phyloP scores from a whole-genome alignment of 1,284 basidiomycete genomes.

The Amylostereum chailletii region DNA sequence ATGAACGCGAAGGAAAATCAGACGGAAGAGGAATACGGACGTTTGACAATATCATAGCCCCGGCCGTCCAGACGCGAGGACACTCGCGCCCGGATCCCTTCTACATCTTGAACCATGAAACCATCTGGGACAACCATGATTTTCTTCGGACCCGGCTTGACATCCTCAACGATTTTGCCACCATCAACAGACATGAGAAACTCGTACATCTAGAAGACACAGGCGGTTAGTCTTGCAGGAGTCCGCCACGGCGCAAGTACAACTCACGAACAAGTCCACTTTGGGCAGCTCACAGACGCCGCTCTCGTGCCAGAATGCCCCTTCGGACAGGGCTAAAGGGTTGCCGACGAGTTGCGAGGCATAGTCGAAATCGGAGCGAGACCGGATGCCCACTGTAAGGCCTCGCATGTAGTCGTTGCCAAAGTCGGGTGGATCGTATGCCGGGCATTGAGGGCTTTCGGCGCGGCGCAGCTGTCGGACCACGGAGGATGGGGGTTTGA shows the following conservation, averaged over 20 bases:
- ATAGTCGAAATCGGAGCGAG: slow-evolving; percentile 71
- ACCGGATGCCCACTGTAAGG: slow-evolving; percentile 59
- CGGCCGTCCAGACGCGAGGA: slow-evolving; percentile 74
- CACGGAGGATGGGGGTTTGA: slow-evolving; percentile 46
- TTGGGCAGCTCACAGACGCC: slow-evolving; percentile 70
- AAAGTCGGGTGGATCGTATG: slow-evolving; percentile 43
- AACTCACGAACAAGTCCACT: slow-evolving; percentile 64
- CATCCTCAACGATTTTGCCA: slow-evolving; percentile 51
- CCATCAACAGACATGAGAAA: slow-evolving; percentile 67
- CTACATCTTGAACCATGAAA: slow-evolving; percentile 67
- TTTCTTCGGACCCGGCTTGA: slow-evolving; percentile 60
- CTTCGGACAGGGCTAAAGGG: slow-evolving; percentile 41
- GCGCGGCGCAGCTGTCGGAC: slow-evolving; percentile 55
- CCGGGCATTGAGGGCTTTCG: slow-evolving; percentile 67
- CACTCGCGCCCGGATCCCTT: slow-evolving; percentile 69
- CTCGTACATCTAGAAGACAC: slow-evolving; percentile 53
- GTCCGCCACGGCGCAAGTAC: background rate
- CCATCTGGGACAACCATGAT: slow-evolving; percentile 57
- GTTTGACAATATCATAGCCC: slow-evolving; percentile 78
- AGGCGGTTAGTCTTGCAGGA: background rate
- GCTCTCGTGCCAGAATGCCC: slow-evolving; percentile 45
- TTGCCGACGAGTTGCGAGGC: slow-evolving; percentile 56
- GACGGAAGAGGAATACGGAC: slow-evolving; percentile 35
- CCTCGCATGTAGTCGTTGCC: slow-evolving; percentile 29
- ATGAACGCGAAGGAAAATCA: background rate